A percentile compares a stretch with the other conserved stretches of the same genome.
Evolutionary conservation across 1,139 yeast species (phyloP).

Genomic region (Kodamaea suecica): DNA sequence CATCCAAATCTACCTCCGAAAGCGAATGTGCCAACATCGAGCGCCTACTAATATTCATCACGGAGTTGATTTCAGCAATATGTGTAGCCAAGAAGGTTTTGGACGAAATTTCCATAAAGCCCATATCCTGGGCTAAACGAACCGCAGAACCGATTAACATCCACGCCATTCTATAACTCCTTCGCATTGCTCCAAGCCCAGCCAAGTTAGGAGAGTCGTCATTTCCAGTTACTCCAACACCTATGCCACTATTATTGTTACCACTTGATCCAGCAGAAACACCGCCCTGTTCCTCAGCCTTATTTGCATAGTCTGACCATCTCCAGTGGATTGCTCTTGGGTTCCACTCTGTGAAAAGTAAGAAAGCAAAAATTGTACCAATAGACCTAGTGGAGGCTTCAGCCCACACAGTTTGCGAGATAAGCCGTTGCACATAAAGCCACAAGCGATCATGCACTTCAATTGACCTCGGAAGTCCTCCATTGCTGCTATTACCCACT

Average conservation of each 20-base stretch:
- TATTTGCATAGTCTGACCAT: slow-evolving; percentile 83
- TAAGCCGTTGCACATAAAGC: slow-evolving; percentile 77
- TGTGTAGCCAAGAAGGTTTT: slow-evolving; percentile 81
- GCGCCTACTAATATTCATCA: slow-evolving; percentile 66
- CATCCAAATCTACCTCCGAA: slow-evolving; percentile 56
- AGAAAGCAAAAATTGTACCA: slow-evolving; percentile 81
- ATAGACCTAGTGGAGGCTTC: slow-evolving; percentile 86
- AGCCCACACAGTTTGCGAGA: slow-evolving; percentile 91
- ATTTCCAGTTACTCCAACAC: too few species aligned
- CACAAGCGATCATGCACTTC: slow-evolving; percentile 76
- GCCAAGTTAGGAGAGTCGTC: slow-evolving; percentile 51
- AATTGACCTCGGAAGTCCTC: slow-evolving; percentile 45
- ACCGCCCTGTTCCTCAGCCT: slow-evolving; percentile 34
- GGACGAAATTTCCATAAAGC: slow-evolving; percentile 69
- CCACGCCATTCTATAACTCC: slow-evolving; percentile 92
- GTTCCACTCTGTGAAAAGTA: slow-evolving; percentile 92
- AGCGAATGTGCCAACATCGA: slow-evolving; percentile 68
- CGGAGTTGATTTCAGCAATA: slow-evolving; percentile 73
- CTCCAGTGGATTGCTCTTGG: slow-evolving; percentile 92
- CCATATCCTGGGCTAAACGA: slow-evolving; percentile 83
- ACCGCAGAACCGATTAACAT: slow-evolving; percentile 88
- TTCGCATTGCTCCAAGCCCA: slow-evolving; percentile 80
- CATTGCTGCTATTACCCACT: slow-evolving; percentile 35
- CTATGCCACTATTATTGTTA: slow-evolving; percentile 7
- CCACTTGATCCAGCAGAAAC: slow-evolving; percentile 9